A percentile compares a stretch with the other conserved stretches of the same genome.
phyloP scores from a whole-genome alignment of 2,329 filamentous ascomycete species.

The Pseudopyricularia javanii region DNA sequence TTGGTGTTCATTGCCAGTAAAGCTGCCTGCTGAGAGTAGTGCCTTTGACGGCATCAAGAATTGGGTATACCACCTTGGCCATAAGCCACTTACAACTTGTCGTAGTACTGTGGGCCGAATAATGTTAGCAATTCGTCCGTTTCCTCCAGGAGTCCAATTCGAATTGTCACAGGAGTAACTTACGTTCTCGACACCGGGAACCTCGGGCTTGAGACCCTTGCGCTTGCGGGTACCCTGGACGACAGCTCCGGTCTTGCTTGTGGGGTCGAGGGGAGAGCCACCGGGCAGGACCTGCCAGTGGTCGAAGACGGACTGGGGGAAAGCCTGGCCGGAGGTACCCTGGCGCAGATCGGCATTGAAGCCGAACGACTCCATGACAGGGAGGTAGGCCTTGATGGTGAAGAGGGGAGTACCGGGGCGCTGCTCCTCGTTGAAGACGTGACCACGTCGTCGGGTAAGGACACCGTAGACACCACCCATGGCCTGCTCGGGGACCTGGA shows the following conservation, averaged over 20 bases:
- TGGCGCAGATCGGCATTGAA: conserved; percentile 96
- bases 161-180: conserved; percentile 33
- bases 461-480: conserved; percentile 99
- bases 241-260: conserved; percentile 70
- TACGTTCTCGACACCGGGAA: conserved; percentile 91
- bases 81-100: conserved; percentile 75
- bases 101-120: conserved; percentile 67
- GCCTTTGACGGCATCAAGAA: conserved; percentile 1
- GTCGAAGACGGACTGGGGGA: conserved; percentile 98
- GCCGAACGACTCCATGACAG: conserved; percentile 41
- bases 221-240: conserved; percentile 91
- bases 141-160: background rate
- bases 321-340: conserved; percentile 91
- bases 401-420: conserved; percentile 97
- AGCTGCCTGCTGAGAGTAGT: background rate
- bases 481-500: conserved; percentile 94
- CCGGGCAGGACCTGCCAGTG: conserved; percentile 96
- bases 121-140: conserved; percentile 21
- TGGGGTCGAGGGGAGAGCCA: conserved; percentile 78
- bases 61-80: conserved; percentile 29
- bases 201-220: conserved; percentile 97
- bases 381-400: conserved; percentile 56
- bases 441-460: conserved; percentile 92
- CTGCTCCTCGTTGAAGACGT: conserved; percentile 98
- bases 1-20: background rate